Evolutionary conservation across 345 rosid genomes (phyloP), one percentile per base, ranked within the genome.

Genomic region (Pistacia atlantica): DNA sequence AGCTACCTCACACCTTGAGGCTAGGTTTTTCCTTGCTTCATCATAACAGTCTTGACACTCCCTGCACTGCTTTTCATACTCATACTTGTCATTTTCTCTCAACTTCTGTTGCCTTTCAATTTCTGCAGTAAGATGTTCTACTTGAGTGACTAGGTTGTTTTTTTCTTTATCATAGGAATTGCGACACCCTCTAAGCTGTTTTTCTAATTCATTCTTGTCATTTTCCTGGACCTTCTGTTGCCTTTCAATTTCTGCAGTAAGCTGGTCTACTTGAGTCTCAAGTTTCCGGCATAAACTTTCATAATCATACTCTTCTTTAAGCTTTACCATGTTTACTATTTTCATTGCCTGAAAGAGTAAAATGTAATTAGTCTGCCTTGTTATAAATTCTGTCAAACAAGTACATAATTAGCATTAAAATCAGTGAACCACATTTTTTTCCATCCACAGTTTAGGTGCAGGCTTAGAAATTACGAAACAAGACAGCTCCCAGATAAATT

Each of bases 231-330:
- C 78, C 72, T 89, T 91, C 64, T 87, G 86, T 67, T 87, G 90
- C 89, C 98, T 91, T 73, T 95, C 98, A 66, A 88, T 79, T 87
- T 95, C 98, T 78, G 91, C 91, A 65, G 90, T 91, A 78, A 95
- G 98, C 75, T 86, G 86, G 81, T 95, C 98, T 73, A 93, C 88
- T 83, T 89, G 97, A 79, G 77, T 80, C 87, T 88, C 91, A 67
- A 93, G 95, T 89, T 89, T 87, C 86, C 95, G 89, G 80, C 95
- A 90, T 69, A 91, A 87, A 83, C 98, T 89, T 89, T 91, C 97
- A 74, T 93, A 95, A 75, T 95, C 98, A 80, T 88, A 89, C 85
- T 95, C 98, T 85, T 93, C 98, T 86, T 89, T 95, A 80, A 93
- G 93, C 88, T 93, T 95, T 71, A 91, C 85, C 93, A 87, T 82